Evolutionary conservation across 2,329 filamentous ascomycete genomes (phyloP).

Genomic region (Apiospora arundinis): DNA sequence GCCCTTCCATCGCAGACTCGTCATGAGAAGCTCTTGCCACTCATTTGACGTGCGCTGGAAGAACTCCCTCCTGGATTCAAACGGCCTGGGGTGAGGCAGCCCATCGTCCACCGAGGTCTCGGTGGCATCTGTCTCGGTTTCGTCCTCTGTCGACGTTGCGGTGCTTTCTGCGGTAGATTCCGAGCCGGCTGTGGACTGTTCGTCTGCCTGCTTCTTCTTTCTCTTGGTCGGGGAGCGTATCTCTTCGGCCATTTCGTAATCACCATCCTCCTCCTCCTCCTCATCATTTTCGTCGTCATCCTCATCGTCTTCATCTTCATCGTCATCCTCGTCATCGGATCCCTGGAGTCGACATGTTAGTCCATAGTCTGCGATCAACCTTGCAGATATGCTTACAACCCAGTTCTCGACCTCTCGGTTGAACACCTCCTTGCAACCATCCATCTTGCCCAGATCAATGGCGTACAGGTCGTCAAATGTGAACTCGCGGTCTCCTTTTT

Average conservation of each 20-base stretch:
- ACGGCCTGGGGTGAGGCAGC: conserved; percentile 78
- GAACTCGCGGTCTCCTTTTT: conserved; percentile 92
- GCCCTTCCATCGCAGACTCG: conserved; percentile 72
- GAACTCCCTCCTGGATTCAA: conserved; percentile 91
- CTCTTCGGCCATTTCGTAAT: conserved; percentile 56
- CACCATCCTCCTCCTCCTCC: conserved; percentile 55
- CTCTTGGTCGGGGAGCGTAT: conserved; percentile 60
- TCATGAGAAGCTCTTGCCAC: conserved; percentile 89
- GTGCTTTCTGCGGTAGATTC: conserved; percentile 41
- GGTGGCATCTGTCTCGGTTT: conserved; percentile 51
- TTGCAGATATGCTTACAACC: conserved; percentile 62
- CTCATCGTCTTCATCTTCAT: conserved; percentile 66
- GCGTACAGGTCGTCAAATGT: conserved; percentile 96
- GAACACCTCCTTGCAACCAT: conserved; percentile 93
- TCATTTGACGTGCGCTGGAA: conserved; percentile 85
- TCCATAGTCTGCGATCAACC: conserved; percentile 45
- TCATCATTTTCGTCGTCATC: conserved; percentile 62
- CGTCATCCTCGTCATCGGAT: conserved; percentile 55
- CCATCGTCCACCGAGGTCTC: conserved; percentile 71
- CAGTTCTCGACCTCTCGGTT: conserved; percentile 84
- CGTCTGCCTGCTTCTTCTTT: conserved; percentile 56
- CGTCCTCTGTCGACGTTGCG: conserved; percentile 44
- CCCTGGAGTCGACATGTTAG: conserved; percentile 48
- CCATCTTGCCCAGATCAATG: conserved; percentile 91
- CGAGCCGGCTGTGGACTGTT: conserved; percentile 47